Percentiles rank a stretch among this genome's conserved stretches.
phyloP scores from a whole-genome alignment of 345 rosid genomes.

The Jatropha curcas region DNA sequence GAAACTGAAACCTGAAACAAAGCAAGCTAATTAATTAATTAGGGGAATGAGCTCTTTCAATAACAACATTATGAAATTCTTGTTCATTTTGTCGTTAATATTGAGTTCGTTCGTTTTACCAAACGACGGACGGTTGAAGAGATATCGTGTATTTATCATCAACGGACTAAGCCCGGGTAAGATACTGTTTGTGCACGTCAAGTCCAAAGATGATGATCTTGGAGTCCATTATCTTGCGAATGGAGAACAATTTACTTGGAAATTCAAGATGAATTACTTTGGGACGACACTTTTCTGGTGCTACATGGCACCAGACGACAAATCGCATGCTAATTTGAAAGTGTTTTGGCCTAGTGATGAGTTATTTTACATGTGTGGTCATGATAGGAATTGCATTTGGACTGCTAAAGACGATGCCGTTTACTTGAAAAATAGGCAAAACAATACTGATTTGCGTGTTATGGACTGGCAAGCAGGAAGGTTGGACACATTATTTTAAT shows the following conservation, averaged over 20 bases:
- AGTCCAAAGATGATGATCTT: conserved; percentile 38
- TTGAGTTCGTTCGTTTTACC: too few relatives aligned
- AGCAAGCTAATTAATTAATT: too few relatives aligned
- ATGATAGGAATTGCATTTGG: conserved; percentile 32
- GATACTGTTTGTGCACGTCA: conserved; percentile 32
- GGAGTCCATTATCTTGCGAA: conserved; percentile 18
- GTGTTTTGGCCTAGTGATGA: conserved; percentile 36
- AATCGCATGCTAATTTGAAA: conserved; percentile 20
- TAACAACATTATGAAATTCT: too few relatives aligned
- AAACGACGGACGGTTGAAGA: too few relatives aligned
- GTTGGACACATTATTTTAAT: too few relatives aligned
- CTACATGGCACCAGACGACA: conserved; percentile 22
- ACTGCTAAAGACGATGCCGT: conserved; percentile 33
- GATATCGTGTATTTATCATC: too few relatives aligned
- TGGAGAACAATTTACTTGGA: conserved; percentile 26
- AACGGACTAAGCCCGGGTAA: too few relatives aligned
- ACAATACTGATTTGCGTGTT: too few relatives aligned
- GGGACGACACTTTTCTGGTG: conserved; percentile 40
- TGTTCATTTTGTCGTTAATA: too few relatives aligned
- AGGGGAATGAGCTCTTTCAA: too few relatives aligned
- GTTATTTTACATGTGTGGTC: background rate
- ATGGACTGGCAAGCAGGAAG: too few relatives aligned
- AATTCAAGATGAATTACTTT: conserved; percentile 28
- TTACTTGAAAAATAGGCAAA: conserved; percentile 33
- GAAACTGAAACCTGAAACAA: too few relatives aligned